Evolutionary conservation across 441 rosid genomes (phyloP).

Genomic region (Metrosideros polymorpha): DNA sequence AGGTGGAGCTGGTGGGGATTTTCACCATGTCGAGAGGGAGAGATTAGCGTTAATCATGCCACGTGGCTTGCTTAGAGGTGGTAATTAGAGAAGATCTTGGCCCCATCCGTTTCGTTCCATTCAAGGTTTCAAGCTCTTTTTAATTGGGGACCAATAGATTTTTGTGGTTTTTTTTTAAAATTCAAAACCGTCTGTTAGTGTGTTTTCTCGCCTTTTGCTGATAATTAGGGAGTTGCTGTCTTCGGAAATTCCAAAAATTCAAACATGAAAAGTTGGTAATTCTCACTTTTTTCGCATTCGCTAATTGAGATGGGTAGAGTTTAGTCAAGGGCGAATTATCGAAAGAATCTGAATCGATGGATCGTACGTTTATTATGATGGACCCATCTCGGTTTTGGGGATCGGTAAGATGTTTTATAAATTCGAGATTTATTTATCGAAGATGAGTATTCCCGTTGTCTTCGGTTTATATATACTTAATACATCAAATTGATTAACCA

Average conservation of each 20-base stretch:
- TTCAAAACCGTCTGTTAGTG: not conserved
- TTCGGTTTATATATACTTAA: not conserved
- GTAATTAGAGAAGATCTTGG: not conserved
- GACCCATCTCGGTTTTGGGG: fast-evolving
- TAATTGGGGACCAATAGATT: not conserved
- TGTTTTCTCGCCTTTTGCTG: not conserved
- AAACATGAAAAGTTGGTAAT: too few relatives aligned
- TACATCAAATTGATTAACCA: not conserved
- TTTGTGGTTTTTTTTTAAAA: not conserved
- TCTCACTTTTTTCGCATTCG: too few relatives aligned
- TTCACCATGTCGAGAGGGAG: not conserved
- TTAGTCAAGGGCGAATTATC: not conserved
- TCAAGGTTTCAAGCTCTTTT: not conserved
- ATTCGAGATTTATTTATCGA: not conserved
- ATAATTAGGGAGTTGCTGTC: not conserved
- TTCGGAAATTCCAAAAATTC: not conserved
- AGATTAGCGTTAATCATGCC: slow-evolving; percentile 13
- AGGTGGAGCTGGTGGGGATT: slow-evolving; percentile 45
- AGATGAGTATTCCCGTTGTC: not conserved
- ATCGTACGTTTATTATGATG: too few relatives aligned
- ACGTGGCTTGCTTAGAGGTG: slow-evolving; percentile 3
- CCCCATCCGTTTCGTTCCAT: not conserved
- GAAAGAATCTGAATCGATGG: fast-evolving
- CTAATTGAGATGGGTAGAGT: not conserved
- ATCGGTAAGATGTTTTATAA: fast-evolving